Evolutionary conservation across 2,329 filamentous ascomycete species (phyloP).

Genomic region (Fusarium musae): DNA sequence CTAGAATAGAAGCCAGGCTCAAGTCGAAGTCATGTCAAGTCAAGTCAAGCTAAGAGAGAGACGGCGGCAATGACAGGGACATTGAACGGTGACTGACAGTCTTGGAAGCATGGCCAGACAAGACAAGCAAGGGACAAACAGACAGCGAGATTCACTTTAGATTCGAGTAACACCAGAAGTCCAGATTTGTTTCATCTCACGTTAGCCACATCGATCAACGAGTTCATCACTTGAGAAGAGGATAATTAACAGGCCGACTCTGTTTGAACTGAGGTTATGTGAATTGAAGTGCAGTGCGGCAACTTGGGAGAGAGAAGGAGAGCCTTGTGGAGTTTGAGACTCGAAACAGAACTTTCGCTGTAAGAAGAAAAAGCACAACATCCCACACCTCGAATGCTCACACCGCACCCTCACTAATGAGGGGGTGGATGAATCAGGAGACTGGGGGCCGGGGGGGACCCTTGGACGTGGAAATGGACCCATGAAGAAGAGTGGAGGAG

Average conservation of each 20-base stretch:
- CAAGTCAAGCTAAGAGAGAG: conserved; percentile 32
- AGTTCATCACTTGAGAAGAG: background rate
- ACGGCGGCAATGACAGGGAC: conserved; percentile 40
- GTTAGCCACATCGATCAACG: conserved; percentile 3
- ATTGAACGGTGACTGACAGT: conserved; percentile 20
- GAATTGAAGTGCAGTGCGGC: conserved; percentile 9
- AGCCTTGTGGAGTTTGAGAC: conserved; percentile 21
- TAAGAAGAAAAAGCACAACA: conserved; percentile 8
- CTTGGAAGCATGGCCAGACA: conserved; percentile 32
- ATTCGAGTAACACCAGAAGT: conserved; percentile 34
- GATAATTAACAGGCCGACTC: background rate
- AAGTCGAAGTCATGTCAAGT: conserved; percentile 13
- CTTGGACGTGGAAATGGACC: conserved; percentile 23
- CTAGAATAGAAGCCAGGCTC: conserved; percentile 17
- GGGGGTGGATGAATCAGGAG: conserved; percentile 26
- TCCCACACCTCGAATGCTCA: conserved; percentile 7
- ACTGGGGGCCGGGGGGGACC: conserved; percentile 27
- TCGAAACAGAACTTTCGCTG: conserved; percentile 26
- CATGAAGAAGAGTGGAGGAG: conserved; percentile 7
- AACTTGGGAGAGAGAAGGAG: background rate
- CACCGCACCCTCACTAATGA: background rate
- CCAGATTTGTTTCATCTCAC: conserved; percentile 28
- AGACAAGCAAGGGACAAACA: background rate
- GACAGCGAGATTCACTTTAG: background rate
- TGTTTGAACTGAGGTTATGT: background rate